Base-by-base conservation (phyloP, 139 green algal genomes). In the Tetradesmus lagerheimii region DNA sequence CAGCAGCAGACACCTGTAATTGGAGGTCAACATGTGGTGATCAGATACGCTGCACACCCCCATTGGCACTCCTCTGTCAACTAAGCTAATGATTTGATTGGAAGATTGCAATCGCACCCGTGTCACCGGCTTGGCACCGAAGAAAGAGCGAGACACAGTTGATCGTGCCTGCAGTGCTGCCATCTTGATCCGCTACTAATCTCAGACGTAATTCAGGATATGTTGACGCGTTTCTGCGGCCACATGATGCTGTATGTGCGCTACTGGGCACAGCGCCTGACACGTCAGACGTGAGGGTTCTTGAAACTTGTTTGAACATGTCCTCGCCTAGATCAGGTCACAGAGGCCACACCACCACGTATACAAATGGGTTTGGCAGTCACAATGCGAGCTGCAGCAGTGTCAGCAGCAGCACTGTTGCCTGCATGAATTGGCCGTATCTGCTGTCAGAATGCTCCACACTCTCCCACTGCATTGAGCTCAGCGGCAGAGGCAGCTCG, bases 381-480 rank as follows among this genome's bases (percentile, higher is more conserved):
- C 25, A 88, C 64, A 88, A 25, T 31, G 64, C 64, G 0, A 88
- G 64, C 64, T 88, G 83, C 39, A 88, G 37, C 38, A 88, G 20
- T 2, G 83, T 88, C 62, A 88, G 39, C 38, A 88, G 27, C 27
- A 80, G 25, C 34, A 34, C 15, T 4, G 64, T 80, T 8, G 38
- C 62, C 27, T 20, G 29, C 62, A 64, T 80, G 4, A 80, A 38
- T 29, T 34, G n/a, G 25, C 38, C 83, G 45, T 80, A 80, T 2
- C 29, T 47, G 34, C 43, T 50, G n/a, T 88, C 83, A 5, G 37
- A 66, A 8, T 41, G 83, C 35, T 80, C 83, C 27, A 27, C n/a
- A 23, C 20, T n/a, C n/a, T 80, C 38, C 45, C 83, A 88, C 12
- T 81, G 43, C 27, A 41, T 20, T 9, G 62, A 80, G 31, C 64